Percentiles rank a stretch among this genome's conserved stretches.
These are phyloP conservation scores for Aspergillus glaucus DNA, from an alignment of 2,329 filamentous ascomycete species.

Conservation along the genomic window DNA sequence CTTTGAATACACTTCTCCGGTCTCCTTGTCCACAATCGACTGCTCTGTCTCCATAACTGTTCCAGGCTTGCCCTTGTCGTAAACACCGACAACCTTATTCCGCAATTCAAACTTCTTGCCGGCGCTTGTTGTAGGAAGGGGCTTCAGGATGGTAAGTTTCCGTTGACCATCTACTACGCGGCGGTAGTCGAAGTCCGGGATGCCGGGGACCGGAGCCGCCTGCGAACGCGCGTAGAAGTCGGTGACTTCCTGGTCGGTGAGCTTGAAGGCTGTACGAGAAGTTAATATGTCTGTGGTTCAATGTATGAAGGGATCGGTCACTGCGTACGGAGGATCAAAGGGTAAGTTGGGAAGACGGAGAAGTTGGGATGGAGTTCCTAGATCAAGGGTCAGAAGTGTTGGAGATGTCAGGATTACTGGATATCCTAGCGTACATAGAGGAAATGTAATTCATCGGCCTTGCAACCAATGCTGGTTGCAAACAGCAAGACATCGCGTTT, in stretches of 20 bases:
- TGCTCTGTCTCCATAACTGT: constrained; percentile 76
- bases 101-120: constrained; percentile 70
- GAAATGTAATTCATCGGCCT: constrained; percentile 82
- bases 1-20: constrained; percentile 64
- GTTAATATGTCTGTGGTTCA: constrained; percentile 29
- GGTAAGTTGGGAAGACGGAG: constrained; percentile 81
- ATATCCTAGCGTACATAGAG: constrained; percentile 62
- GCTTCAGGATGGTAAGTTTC: constrained; percentile 68
- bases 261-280: constrained; percentile 61
- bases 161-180: constrained; percentile 81
- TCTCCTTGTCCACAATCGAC: constrained; percentile 63
- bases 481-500: constrained; percentile 87
- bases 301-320: no score
- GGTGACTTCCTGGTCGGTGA: constrained; percentile 65
- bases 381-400: constrained; percentile 1
- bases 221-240: constrained; percentile 74
- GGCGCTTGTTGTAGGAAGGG: constrained; percentile 63
- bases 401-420: neutral
- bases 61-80: constrained; percentile 81
- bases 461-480: constrained; percentile 80
- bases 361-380: constrained; percentile 86
- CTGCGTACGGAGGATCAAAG: constrained; percentile 63
- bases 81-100: constrained; percentile 73
- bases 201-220: constrained; percentile 61
- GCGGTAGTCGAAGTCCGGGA: constrained; percentile 68